phyloP scores from a whole-genome alignment of 192 early-diverging fungal species.

The Piromyces sp. region DNA sequence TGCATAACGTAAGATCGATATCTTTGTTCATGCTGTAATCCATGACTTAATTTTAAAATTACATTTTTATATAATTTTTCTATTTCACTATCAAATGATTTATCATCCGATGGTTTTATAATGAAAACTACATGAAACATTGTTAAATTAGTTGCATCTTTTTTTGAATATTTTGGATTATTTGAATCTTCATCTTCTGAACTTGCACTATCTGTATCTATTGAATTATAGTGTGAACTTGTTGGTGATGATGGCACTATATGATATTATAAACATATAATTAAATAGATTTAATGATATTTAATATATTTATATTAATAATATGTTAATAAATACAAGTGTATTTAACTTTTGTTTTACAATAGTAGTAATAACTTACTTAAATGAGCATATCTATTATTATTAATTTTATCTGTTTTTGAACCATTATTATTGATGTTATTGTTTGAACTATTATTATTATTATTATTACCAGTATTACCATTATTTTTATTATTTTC shows the following conservation, averaged over 20 bases:
- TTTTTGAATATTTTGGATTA: slow-evolving; percentile 1
- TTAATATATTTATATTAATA: too few species aligned
- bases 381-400: slow-evolving; percentile 9
- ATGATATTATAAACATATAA: slow-evolving; percentile 8
- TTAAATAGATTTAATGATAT: too few species aligned
- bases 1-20: slow-evolving; percentile 52
- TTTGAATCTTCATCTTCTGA: slow-evolving; percentile 2
- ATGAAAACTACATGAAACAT: slow-evolving; percentile 71
- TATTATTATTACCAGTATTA: not conserved
- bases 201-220: slow-evolving; percentile 1
- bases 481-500: not conserved
- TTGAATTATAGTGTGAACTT: not conserved
- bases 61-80: slow-evolving; percentile 54
- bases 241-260: slow-evolving; percentile 3
- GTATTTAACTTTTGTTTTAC: too few species aligned
- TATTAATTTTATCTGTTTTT: not conserved
- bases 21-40: slow-evolving; percentile 60
- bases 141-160: slow-evolving; percentile 29
- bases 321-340: too few species aligned
- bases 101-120: slow-evolving; percentile 17
- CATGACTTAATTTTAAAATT: slow-evolving; percentile 46
- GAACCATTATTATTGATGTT: not conserved
- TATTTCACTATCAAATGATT: slow-evolving; percentile 22
- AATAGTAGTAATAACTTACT: not conserved
- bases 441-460: slow-evolving; percentile 1